Evolutionary conservation across 208 protist genomes (phyloP), one percentile per base, ranked within the genome.

Genomic region (Angomonas ambiguus): DNA sequence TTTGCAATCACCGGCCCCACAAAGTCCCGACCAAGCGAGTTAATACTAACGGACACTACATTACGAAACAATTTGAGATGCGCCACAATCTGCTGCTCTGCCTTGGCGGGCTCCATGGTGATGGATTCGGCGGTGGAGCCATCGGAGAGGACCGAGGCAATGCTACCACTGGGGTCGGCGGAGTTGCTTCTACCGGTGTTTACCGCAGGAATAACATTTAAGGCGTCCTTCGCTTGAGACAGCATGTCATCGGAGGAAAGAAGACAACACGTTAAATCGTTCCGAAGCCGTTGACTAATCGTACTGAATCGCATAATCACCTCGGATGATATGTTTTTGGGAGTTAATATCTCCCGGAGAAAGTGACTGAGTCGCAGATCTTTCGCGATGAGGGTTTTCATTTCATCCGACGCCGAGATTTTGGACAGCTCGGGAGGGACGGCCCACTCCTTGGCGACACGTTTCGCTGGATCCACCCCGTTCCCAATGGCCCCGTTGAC

Each of bases 61-160:
- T 76, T 84, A 32, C 74, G 73, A 53, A 92, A 90, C 49, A 92
- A 90, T 20, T 74, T 83, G 10, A 92, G 74, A 68, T 92, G 79
- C 0, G 80, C 77, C 8, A 88, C 67, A 45, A 92, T 75, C 57
- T 89, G 83, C 45, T 78, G 71, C 77, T 92, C 83, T 5, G 58
- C 72, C 41, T 59, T 51, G 27, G 32, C 55, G 20, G 72, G 69
- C 49, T 75, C 69, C 27, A 67, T 66, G 18, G 20, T 3, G 28
- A 22, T 30, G 22, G 32, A 11, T 28, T 45, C 20, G 58, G 13
- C n/a, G 18, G 6, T 6, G 4, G 58, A 5, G 34, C 10, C 35
- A 35, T 45, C 58, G 34, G 58, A 45, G 2, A 45, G n/a, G 24
- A 63, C 2, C 27, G 56, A 62, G 28, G 56, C 31, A 32, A 62